phyloP scores from a whole-genome alignment of 305 asterid genomes.

The Caryopteris hybrid region DNA sequence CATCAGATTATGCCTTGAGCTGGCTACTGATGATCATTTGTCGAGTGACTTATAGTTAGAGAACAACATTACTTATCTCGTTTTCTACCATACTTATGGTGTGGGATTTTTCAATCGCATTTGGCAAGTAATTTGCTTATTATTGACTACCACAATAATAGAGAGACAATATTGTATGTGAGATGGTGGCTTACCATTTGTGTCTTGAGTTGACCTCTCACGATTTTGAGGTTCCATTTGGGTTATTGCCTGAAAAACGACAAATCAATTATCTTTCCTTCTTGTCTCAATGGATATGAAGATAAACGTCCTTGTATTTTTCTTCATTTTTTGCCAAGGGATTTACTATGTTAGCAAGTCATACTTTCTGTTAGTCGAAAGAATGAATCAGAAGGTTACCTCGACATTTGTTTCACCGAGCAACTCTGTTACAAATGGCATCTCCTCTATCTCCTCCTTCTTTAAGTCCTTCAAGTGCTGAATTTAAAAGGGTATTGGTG shows the following conservation, averaged over 20 bases:
- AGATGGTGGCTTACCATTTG: conserved; percentile 37
- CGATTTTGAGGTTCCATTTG: conserved; percentile 32
- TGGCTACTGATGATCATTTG: conserved; percentile 6
- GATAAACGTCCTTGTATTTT: background rate
- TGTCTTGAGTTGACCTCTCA: conserved; percentile 33
- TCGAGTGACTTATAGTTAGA: conserved; percentile 1
- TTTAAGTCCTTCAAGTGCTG: conserved; percentile 66
- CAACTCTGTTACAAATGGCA: conserved; percentile 56
- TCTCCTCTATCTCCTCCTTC: conserved; percentile 71
- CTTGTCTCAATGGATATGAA: background rate
- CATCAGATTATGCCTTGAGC: conserved; percentile 15
- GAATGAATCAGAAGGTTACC: conserved; percentile 34
- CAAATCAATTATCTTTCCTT: conserved; percentile 12
- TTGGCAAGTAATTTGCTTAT: conserved; percentile 3
- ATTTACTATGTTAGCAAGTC: background rate
- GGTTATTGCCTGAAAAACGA: conserved; percentile 35
- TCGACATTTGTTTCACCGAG: conserved; percentile 55
- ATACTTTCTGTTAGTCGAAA: conserved; percentile 10
- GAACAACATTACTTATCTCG: background rate
- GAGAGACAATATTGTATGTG: background rate
- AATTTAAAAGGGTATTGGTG: conserved; percentile 20
- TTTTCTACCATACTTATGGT: background rate
- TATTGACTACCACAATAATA: background rate
- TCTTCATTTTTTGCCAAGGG: background rate
- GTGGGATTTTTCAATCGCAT: background rate